Evolutionary conservation across 345 rosid genomes (phyloP), one percentile per base, ranked within the genome.

Genomic region (Aquilaria yunnanensis): DNA sequence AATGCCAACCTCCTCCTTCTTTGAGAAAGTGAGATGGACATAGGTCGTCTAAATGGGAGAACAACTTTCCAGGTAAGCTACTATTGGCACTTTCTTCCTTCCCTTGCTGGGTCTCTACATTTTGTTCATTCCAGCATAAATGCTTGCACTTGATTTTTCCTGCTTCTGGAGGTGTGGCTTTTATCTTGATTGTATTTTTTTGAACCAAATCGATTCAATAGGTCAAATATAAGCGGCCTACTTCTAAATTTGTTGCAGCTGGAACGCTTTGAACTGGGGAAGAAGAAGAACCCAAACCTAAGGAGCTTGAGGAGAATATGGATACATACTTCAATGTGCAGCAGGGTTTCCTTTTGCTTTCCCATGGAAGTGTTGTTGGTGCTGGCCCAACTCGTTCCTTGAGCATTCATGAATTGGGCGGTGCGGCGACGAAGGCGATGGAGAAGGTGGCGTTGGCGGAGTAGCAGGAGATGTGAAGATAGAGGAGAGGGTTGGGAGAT

Each of bases 231-330:
- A 23, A 23, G 23, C 23, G 23, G 23, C 23, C 23, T 23, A 23
- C 23, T 23, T 23, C 23, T 23, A 23, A 23, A 37, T 72, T 31
- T 73, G 54, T 61, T 72, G 53, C 74, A 90, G 99, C 75, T 48
- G 99, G 99, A 75, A 88, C 90, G 95, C 76, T 93, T 64, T 93
- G 97, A 97, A 80, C 70, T 55, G 97, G 88, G 46, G 83, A 83
- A 64, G 53, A 66, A 45, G 83, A 83, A 64, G 53, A 66, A 63
- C 95, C 92, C 29, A 78, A 83, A 70, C 82, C 86, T 66, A 83
- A 83, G 77, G 77, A 74, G 63, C 48, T 93, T 41, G 83, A 83
- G 65, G 96, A 86, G 80, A 83, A 81, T 54, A 85, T 93, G 83
- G 71, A 59, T 49, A 65, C 84, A 1, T 90, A 78, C 79, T 83